Conservation (phyloP, 805 yeast species). For the Metschnikowia baotianmanensis region DNA sequence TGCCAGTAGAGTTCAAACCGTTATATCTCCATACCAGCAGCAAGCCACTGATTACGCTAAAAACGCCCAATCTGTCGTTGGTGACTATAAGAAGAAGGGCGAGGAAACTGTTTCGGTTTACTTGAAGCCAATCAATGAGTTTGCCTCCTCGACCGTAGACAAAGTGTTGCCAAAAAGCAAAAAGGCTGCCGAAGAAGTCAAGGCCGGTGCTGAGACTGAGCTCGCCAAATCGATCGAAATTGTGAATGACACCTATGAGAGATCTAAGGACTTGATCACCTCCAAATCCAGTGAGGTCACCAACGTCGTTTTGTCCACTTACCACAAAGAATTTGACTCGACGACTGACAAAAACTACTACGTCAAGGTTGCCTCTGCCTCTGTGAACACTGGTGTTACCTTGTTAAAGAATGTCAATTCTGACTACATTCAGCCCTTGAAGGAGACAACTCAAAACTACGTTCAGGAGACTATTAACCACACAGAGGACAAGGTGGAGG, state of each 20-base stretch:
- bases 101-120: conserved; percentile 17
- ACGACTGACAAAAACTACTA: conserved; percentile 26
- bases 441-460: conserved; percentile 37
- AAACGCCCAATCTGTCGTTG: conserved; percentile 11
- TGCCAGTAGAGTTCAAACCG: conserved; percentile 6
- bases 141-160: conserved; percentile 26
- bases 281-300: conserved; percentile 29
- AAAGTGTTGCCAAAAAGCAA: conserved; percentile 27
- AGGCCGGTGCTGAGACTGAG: conserved; percentile 20
- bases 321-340: conserved; percentile 34
- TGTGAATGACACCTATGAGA: conserved; percentile 21
- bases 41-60: conserved; percentile 10
- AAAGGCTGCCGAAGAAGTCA: conserved; percentile 13
- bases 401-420: conserved; percentile 33
- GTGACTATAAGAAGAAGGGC: conserved; percentile 13
- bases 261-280: conserved; percentile 26
- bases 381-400: conserved; percentile 33
- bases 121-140: conserved; percentile 28
- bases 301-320: conserved; percentile 30
- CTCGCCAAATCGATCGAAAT: conserved; percentile 23
- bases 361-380: conserved; percentile 34
- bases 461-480: conserved; percentile 34
- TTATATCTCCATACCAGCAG: conserved; percentile 12
- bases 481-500: conserved; percentile 36
- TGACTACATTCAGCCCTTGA: conserved; percentile 39